phyloP scores from a whole-genome alignment of 2,329 filamentous ascomycete species.

The Fusarium sp. region DNA sequence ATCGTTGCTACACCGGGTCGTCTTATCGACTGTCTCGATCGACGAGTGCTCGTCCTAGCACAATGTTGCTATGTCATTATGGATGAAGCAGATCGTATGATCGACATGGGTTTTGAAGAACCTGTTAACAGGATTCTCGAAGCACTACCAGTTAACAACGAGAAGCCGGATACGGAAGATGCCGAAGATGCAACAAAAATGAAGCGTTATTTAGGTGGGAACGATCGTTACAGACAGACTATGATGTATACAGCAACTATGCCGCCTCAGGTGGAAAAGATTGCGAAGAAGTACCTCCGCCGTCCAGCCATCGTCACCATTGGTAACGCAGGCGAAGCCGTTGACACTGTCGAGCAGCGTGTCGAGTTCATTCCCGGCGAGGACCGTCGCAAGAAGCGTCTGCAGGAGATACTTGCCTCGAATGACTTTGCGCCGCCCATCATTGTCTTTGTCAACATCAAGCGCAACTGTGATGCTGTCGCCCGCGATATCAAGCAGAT shows the following conservation, averaged over 20 bases:
- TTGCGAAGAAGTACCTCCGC: slow-evolving; percentile 95
- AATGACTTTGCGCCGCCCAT: slow-evolving; percentile 87
- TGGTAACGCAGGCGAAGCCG: slow-evolving; percentile 92
- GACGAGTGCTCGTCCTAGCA: slow-evolving; percentile 88
- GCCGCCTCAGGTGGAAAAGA: slow-evolving; percentile 90
- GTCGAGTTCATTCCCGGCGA: slow-evolving; percentile 92
- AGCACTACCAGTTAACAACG: slow-evolving; percentile 89
- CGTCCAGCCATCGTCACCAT: slow-evolving; percentile 94
- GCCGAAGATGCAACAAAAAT: slow-evolving; percentile 89
- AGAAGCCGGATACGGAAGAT: slow-evolving; percentile 93
- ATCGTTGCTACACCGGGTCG: slow-evolving; percentile 98
- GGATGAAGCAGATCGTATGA: slow-evolving; percentile 99
- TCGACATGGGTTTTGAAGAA: slow-evolving; percentile 97
- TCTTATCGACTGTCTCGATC: slow-evolving; percentile 95
- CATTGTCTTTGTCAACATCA: slow-evolving; percentile 99
- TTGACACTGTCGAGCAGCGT: slow-evolving; percentile 97
- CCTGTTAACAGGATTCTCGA: slow-evolving; percentile 97
- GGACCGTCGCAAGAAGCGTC: slow-evolving; percentile 95
- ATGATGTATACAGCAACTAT: slow-evolving; percentile 99
- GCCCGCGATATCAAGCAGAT: slow-evolving; percentile 93
- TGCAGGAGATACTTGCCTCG: slow-evolving; percentile 87
- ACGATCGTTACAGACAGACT: slow-evolving; percentile 89
- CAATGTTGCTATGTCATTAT: slow-evolving; percentile 99
- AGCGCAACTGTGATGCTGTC: slow-evolving; percentile 96
- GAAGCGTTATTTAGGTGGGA: slow-evolving; percentile 78